phyloP scores from a whole-genome alignment of 2,329 filamentous ascomycete species.

The Hypoxylon sp. region DNA sequence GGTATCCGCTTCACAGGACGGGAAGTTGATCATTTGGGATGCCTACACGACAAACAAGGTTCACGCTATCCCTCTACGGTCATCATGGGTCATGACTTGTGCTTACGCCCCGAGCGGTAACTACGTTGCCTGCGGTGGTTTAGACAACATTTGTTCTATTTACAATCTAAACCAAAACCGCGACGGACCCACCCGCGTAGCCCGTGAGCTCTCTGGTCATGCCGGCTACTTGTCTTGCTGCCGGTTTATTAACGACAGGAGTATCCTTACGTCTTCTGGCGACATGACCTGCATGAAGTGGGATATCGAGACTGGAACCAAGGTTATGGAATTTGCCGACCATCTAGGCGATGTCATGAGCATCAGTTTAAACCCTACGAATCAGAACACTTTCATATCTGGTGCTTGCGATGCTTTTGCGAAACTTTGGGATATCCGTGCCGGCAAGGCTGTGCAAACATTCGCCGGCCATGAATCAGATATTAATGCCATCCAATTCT shows the following conservation, averaged over 20 bases:
- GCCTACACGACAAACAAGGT: conserved; percentile 99
- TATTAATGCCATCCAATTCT: conserved; percentile 99
- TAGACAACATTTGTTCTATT: conserved; percentile 99
- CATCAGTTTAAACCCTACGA: conserved; percentile 98
- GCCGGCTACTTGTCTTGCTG: conserved; percentile 98
- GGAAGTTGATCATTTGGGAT: conserved; percentile 99
- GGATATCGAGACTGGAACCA: conserved; percentile 98
- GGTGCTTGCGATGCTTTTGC: conserved; percentile 98
- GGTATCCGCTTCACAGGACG: conserved; percentile 97
- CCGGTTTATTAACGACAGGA: conserved; percentile 97
- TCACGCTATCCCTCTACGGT: conserved; percentile 95
- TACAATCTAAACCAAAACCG: conserved; percentile 96
- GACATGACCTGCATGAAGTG: conserved; percentile 99
- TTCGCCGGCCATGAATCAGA: conserved; percentile 99
- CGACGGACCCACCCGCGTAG: conserved; percentile 96
- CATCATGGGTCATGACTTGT: conserved; percentile 99
- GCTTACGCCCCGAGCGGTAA: conserved; percentile 98
- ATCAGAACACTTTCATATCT: conserved; percentile 99
- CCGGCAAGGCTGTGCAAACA: conserved; percentile 97
- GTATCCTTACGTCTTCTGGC: conserved; percentile 96
- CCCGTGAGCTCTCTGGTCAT: conserved; percentile 94
- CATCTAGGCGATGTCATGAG: conserved; percentile 99
- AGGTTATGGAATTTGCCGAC: conserved; percentile 98
- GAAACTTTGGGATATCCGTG: conserved; percentile 98
- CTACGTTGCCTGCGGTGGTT: conserved; percentile 97